Evolutionary conservation across 257 asterid genomes (phyloP), one percentile per base, ranked within the genome.

Genomic region (Solanum clarkiae): DNA sequence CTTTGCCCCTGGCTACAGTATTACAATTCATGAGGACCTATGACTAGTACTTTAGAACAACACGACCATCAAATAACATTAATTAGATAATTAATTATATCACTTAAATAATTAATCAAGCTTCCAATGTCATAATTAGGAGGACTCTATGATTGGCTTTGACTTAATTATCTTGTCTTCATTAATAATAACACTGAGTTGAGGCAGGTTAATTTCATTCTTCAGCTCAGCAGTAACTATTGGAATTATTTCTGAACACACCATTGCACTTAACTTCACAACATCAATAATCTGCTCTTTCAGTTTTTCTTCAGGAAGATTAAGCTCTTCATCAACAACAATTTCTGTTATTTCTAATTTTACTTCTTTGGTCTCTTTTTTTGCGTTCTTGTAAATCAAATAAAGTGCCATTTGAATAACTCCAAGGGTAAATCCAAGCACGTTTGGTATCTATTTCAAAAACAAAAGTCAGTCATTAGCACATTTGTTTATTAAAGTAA

Each of bases 381-480:
- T 85, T 10, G 22, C 70, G 2, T 91, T 90, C 83, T 81, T 92
- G 92, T 93, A 93, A 14, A 86, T 86, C 18, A 90, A 55, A 75
- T 94, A 94, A 5, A 94, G 85, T 49, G 84, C 70, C 95, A 92
- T 94, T 80, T 92, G 97, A 5, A 90, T 29, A 24, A 94, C 55
- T 6, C 97, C 98, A 13, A 94, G 90, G 86, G 81, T 80, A 86
- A 93, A 94, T 1, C 98, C 98, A 80, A 93, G 75, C 81, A 94
- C 92, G 82, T 94, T 94, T 14, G 97, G 97, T 86, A 92, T 87
- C 97, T 93, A 59, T 62, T 7, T 1, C 53, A 5, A 56, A 5
- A 66, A 40, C 26, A 4, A 10, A 17, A 7, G 2, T 7, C 42
- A n/a, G 1, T 47, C 11, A n/a, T 17, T 71, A 6, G n/a, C 2